Evolutionary conservation across 1,139 yeast genomes (phyloP).

Genomic region (Protomyces arabidopsidicola): DNA sequence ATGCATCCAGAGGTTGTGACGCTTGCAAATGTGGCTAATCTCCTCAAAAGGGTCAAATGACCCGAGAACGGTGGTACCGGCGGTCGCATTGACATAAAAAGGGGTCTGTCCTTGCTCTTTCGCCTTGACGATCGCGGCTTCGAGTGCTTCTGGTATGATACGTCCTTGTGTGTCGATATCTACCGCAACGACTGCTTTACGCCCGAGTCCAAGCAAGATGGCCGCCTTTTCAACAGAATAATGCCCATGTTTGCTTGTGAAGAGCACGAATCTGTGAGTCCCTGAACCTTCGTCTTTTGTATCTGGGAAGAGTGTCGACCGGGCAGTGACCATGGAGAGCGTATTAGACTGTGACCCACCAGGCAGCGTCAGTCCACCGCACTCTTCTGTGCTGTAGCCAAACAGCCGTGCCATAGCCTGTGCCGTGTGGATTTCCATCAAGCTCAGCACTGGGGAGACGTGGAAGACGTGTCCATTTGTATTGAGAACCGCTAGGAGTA

Average conservation of each 20-base stretch:
- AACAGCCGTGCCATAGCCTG: constrained; percentile 64
- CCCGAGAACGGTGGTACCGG: constrained; percentile 87
- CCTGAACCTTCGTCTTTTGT: constrained; percentile 62
- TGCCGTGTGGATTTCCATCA: constrained; percentile 66
- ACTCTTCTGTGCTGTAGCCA: constrained; percentile 51
- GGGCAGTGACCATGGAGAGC: constrained; percentile 73
- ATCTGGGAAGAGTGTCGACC: constrained; percentile 62
- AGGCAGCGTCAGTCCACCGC: constrained; percentile 81
- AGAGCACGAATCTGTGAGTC: constrained; percentile 58
- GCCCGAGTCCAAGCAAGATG: constrained; percentile 68
- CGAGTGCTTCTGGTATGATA: constrained; percentile 52
- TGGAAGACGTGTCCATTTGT: constrained; percentile 64
- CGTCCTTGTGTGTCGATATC: constrained; percentile 54
- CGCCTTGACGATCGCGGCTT: constrained; percentile 46
- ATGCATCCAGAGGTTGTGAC: constrained; percentile 65
- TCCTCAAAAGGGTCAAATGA: constrained; percentile 66
- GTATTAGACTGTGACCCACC: constrained; percentile 88
- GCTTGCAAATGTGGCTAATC: constrained; percentile 53
- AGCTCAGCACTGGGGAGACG: constrained; percentile 75
- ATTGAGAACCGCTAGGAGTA: constrained; percentile 64
- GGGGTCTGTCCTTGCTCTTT: constrained; percentile 59
- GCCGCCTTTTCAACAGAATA: constrained; percentile 82
- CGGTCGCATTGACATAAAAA: constrained; percentile 72
- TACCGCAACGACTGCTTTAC: constrained; percentile 59
- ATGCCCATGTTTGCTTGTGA: constrained; percentile 63